Evolutionary conservation across 2,329 filamentous ascomycete genomes (phyloP).

Genomic region (Purpureocillium takamizusanense): DNA sequence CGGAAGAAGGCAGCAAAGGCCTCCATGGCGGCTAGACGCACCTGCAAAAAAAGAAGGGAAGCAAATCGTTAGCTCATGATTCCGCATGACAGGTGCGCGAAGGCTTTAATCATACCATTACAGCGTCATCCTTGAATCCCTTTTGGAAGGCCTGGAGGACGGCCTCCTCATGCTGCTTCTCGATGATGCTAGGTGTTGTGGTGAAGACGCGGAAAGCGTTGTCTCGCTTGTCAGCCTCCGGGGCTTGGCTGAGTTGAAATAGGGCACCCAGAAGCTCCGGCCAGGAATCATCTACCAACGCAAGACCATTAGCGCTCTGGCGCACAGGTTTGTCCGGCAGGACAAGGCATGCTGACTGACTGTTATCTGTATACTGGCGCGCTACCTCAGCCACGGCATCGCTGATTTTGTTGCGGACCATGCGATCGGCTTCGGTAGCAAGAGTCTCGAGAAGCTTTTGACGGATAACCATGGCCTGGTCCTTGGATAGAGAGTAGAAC

Average conservation of each 20-base stretch:
- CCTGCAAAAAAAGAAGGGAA: constrained; percentile 35
- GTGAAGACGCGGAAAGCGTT: constrained; percentile 92
- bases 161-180: constrained; percentile 89
- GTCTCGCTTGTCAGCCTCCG: constrained; percentile 76
- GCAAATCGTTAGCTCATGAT: background rate
- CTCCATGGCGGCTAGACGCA: constrained; percentile 89
- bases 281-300: constrained; percentile 67
- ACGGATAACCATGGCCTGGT: constrained; percentile 70
- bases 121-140: constrained; percentile 83
- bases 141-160: constrained; percentile 81
- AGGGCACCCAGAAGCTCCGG: constrained; percentile 77
- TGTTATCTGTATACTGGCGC: constrained; percentile 86
- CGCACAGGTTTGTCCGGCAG: background rate
- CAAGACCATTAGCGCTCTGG: constrained; percentile 10
- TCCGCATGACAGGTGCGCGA: background rate
- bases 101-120: constrained; percentile 47
- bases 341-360: constrained; percentile 41
- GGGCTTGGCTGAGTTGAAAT: constrained; percentile 83
- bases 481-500: constrained; percentile 68
- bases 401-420: constrained; percentile 88
- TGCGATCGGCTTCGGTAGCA: constrained; percentile 60
- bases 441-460: constrained; percentile 75
- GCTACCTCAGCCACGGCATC: constrained; percentile 96
- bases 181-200: constrained; percentile 89
- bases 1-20: constrained; percentile 96